These are phyloP conservation scores for Cercospora janseana DNA, from an alignment of 2,329 filamentous ascomycete species.

Conservation along the genomic window DNA sequence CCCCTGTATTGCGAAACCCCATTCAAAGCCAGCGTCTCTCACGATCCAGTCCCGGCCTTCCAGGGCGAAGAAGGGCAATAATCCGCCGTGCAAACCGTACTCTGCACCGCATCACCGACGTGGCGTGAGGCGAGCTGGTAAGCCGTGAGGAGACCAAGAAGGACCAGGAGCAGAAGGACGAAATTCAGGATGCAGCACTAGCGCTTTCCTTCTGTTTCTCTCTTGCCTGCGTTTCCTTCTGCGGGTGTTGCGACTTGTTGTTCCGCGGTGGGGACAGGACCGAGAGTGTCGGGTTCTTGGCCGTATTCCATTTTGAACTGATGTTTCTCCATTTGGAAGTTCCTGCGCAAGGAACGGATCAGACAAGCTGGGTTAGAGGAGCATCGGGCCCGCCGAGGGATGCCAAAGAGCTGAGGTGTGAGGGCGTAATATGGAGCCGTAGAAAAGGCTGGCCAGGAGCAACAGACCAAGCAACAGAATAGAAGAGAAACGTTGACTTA, in stretches of 20 bases:
- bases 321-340: constrained; percentile 35
- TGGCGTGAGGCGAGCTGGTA: neutral
- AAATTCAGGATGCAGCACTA: neutral
- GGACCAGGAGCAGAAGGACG: neutral
- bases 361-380: neutral
- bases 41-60: neutral
- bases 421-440: neutral
- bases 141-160: neutral
- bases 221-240: neutral
- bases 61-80: neutral
- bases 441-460: neutral
- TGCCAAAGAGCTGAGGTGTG: neutral
- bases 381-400: neutral
- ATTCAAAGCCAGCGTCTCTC: neutral
- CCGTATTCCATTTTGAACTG: constrained; percentile 13
- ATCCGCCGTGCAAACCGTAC: neutral
- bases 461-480: neutral
- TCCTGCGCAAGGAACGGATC: constrained; percentile 28
- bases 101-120: neutral
- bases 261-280: constrained; percentile 8
- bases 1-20: neutral
- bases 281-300: constrained; percentile 2
- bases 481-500: constrained; percentile 44
- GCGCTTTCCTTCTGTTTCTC: constrained; percentile 4
- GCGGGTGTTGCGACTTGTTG: constrained; percentile 18